Evolutionary conservation across 352 stramenopile species (phyloP).

Genomic region (Phytophthora colocasiae): DNA sequence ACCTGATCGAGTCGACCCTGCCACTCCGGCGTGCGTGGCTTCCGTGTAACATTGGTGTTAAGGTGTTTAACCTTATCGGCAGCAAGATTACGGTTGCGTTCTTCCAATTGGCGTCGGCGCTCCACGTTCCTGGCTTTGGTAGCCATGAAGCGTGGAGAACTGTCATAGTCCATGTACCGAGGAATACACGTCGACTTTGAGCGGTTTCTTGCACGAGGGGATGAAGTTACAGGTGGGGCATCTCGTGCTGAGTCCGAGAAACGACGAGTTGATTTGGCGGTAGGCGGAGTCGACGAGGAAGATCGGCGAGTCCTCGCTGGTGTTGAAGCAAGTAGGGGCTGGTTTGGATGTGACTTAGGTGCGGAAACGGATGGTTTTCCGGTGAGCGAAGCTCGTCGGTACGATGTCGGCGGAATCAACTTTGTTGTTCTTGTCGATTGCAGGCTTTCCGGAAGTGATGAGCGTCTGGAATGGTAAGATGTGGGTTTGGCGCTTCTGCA

Average conservation of each 20-base stretch:
- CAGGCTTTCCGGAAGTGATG: conserved; percentile 13
- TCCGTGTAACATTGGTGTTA: conserved; percentile 9
- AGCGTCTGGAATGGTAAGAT: conserved; percentile 19
- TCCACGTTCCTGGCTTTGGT: conserved; percentile 48
- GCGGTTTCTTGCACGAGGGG: conserved; percentile 8
- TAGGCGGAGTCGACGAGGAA: conserved; percentile 5
- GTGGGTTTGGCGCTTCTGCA: conserved; percentile 14
- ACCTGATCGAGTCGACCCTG: conserved; percentile 26
- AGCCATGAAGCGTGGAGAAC: conserved; percentile 41
- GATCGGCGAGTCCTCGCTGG: conserved; percentile 15
- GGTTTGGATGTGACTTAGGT: conserved; percentile 17
- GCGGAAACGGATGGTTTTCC: conserved; percentile 1
- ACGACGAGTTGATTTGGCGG: conserved; percentile 10
- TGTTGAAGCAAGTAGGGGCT: not conserved
- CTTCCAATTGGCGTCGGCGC: conserved; percentile 41
- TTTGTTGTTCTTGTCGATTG: conserved; percentile 15
- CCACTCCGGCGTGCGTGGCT: conserved; percentile 18
- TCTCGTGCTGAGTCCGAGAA: conserved; percentile 14
- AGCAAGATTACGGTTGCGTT: conserved; percentile 35
- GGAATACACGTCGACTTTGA: conserved; percentile 21
- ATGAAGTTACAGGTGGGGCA: conserved; percentile 8
- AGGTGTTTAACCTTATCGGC: conserved; percentile 16
- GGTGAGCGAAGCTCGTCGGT: conserved; percentile 14
- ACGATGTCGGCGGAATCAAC: conserved; percentile 13
- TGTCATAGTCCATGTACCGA: conserved; percentile 49